A percentile compares a stretch with the other conserved stretches of the same genome.
These are phyloP conservation scores for Handroanthus guayacan DNA, from an alignment of 257 asterid genomes.

Conservation along the genomic window DNA sequence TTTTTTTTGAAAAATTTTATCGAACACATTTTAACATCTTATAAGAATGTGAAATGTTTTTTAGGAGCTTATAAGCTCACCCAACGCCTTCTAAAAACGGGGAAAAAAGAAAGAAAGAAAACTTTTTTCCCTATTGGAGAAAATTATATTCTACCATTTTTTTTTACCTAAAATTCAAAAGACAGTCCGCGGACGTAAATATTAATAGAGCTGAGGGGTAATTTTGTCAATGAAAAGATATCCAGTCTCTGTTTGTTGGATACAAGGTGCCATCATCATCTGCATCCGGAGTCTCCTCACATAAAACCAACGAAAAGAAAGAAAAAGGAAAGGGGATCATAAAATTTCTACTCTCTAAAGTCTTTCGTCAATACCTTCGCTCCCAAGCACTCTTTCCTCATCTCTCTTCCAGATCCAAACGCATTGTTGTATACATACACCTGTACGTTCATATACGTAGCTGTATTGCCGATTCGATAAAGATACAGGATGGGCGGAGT, in stretches of 20 bases:
- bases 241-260: not conserved
- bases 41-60: too few relatives aligned
- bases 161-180: not conserved
- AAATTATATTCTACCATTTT: too few relatives aligned
- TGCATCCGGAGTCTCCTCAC: constrained; percentile 27
- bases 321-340: too few relatives aligned
- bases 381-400: constrained; percentile 29
- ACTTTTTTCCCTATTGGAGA: too few relatives aligned
- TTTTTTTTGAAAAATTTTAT: too few relatives aligned
- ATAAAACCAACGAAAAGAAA: not conserved
- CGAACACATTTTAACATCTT: too few relatives aligned
- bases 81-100: too few relatives aligned
- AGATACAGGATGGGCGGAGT: constrained; percentile 77
- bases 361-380: constrained; percentile 41
- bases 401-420: constrained; percentile 31
- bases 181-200: not conserved
- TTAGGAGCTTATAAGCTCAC: too few relatives aligned
- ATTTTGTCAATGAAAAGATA: constrained; percentile 2
- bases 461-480: constrained; percentile 21
- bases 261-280: constrained; percentile 15
- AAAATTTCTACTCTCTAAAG: constrained; percentile 25
- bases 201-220: not conserved
- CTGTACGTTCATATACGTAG: constrained; percentile 9
- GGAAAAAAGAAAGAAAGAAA: too few relatives aligned
- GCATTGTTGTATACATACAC: constrained; percentile 28